Percentiles rank a stretch among this genome's conserved stretches.
Conservation (phyloP, 768 basidiomycete species). For the Clavaria fumosa region DNA sequence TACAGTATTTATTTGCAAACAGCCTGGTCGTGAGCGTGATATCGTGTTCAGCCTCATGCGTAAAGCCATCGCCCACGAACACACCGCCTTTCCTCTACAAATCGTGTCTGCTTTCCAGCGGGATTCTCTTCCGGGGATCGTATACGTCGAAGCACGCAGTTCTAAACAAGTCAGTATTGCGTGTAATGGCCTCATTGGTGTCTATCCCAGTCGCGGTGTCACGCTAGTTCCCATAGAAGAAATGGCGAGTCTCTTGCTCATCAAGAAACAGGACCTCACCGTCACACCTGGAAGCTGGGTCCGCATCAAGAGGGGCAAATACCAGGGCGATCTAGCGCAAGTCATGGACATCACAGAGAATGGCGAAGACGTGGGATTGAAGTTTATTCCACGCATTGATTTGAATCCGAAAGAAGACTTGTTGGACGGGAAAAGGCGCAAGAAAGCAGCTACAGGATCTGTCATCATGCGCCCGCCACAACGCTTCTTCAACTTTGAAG, state of each 20-base stretch:
- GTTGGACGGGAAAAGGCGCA: conserved; percentile 63
- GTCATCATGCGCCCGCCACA: conserved; percentile 74
- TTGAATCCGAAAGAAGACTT: conserved; percentile 77
- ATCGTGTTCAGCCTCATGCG: conserved; percentile 91
- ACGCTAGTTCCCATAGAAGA: conserved; percentile 88
- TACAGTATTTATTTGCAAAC: conserved; percentile 1
- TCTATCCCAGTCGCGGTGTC: conserved; percentile 73
- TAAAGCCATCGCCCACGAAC: conserved; percentile 78
- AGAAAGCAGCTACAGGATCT: conserved; percentile 29
- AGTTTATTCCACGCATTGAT: conserved; percentile 96
- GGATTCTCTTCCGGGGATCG: conserved; percentile 88
- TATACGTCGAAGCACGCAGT: conserved; percentile 90
- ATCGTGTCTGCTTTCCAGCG: conserved; percentile 93
- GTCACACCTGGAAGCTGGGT: conserved; percentile 88
- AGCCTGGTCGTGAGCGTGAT: conserved; percentile 88
- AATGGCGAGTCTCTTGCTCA: conserved; percentile 91
- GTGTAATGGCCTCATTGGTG: conserved; percentile 80
- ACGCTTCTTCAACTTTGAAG: conserved; percentile 87
- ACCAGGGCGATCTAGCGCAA: conserved; percentile 89
- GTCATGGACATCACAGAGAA: conserved; percentile 90
- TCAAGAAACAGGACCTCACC: conserved; percentile 85
- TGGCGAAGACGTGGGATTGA: conserved; percentile 82
- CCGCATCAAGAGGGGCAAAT: conserved; percentile 84
- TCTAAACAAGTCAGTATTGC: conserved; percentile 77
- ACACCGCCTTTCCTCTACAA: conserved; percentile 58